phyloP scores from a whole-genome alignment of 1,284 basidiomycete genomes.

The Exobasidium cylindrosporum region DNA sequence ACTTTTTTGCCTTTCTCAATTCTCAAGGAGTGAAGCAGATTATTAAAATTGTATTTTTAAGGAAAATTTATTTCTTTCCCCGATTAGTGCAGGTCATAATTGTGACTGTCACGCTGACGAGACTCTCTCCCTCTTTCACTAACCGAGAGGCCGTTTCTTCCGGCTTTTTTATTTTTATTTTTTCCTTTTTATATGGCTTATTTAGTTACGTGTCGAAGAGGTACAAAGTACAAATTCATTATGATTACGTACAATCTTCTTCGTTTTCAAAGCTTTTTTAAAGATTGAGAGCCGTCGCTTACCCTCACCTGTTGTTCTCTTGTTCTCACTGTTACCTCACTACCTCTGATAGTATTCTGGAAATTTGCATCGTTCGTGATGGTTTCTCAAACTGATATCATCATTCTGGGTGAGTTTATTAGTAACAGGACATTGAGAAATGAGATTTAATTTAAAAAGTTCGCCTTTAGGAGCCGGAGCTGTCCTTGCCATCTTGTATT shows the following conservation, averaged over 20 bases:
- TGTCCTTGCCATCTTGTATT: slow-evolving; percentile 40
- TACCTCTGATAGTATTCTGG: neutral
- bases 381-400: slow-evolving; percentile 33
- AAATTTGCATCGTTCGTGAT: slow-evolving; percentile 12
- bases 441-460: too few species aligned
- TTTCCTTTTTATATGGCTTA: too few species aligned
- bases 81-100: too few species aligned
- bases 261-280: neutral
- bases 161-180: too few species aligned
- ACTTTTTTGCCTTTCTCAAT: too few species aligned
- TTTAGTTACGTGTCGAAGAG: neutral
- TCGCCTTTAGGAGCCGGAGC: slow-evolving; percentile 14
- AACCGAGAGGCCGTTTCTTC: too few species aligned
- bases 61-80: too few species aligned
- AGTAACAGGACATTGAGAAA: too few species aligned
- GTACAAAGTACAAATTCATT: neutral
- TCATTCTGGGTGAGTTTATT: slow-evolving; percentile 24
- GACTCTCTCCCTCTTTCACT: too few species aligned
- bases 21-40: too few species aligned
- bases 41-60: too few species aligned
- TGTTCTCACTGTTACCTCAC: neutral
- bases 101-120: too few species aligned
- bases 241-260: neutral
- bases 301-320: neutral
- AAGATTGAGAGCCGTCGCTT: neutral